Conservation (phyloP, 2,329 filamentous ascomycete genomes). For the Delphinella strobiligena region DNA sequence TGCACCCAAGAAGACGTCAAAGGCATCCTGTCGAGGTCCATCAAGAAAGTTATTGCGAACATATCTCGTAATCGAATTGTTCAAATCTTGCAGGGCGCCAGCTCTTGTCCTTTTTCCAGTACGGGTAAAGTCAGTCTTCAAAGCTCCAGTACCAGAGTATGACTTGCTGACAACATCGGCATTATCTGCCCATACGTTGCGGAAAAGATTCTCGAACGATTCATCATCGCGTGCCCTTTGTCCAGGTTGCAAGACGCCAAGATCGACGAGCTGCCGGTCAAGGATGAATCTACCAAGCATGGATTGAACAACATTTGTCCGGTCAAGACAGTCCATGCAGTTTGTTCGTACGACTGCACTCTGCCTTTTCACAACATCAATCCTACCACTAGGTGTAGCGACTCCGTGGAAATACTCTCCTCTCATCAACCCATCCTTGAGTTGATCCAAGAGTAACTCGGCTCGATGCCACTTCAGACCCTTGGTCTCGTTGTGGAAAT, state of each 20-base stretch:
- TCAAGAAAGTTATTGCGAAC: constrained; percentile 90
- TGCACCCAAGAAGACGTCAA: constrained; percentile 81
- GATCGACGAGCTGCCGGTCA: constrained; percentile 76
- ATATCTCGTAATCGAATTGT: constrained; percentile 81
- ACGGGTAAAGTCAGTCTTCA: constrained; percentile 98
- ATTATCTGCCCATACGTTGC: constrained; percentile 97
- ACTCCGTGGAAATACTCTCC: constrained; percentile 90
- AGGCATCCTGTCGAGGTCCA: constrained; percentile 87
- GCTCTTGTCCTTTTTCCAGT: constrained; percentile 77
- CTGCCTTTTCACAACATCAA: constrained; percentile 73
- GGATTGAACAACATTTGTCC: constrained; percentile 95
- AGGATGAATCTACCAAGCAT: constrained; percentile 87
- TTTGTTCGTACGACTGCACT: constrained; percentile 90
- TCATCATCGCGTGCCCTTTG: constrained; percentile 69
- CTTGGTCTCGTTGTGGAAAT: constrained; percentile 97
- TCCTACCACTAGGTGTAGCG: constrained; percentile 66
- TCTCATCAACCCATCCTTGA: constrained; percentile 61
- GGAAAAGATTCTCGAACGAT: constrained; percentile 81
- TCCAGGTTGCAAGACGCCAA: constrained; percentile 65
- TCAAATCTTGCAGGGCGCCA: constrained; percentile 75
- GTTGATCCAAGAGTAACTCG: constrained; percentile 69
- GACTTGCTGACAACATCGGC: constrained; percentile 86
- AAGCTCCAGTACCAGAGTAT: constrained; percentile 89
- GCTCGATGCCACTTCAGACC: constrained; percentile 88
- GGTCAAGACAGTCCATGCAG: constrained; percentile 98